Base-by-base conservation (phyloP, 305 asterid genomes). In the Solanum hybrid region DNA sequence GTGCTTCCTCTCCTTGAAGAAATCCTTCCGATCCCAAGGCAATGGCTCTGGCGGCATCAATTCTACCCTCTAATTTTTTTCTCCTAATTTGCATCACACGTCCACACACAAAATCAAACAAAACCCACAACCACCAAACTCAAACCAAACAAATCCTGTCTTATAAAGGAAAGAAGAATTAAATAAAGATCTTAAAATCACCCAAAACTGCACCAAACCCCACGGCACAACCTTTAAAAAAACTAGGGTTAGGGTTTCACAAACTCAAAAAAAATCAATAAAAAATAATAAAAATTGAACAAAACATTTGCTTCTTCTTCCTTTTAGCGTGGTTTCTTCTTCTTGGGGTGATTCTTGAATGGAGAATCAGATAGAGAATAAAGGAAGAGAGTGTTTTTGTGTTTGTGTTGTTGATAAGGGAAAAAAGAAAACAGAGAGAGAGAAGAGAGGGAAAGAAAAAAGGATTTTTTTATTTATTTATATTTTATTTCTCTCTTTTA, bases 31-130 rank as follows among this genome's bases (percentile, higher is more conserved):
- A 92, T 95, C 97, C 96, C 96, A 93, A 8, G 94, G 92, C 91
- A 92, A 93, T 91, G 96, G 93, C 92, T 95, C 97, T 87, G 95
- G 93, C 92, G 94, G 95, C 97, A 95, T 95, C 91, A 93, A 94
- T 91, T 90, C 86, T 39, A 88, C 39, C 89, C 87, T 81, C 91
- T 51, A 39, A 20, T 20, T 61, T 75, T 68, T 61, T 91, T 88
- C 89, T 86, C 65, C 89, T 36, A 91, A 91, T 85, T 87, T 91
- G 91, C 95, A 92, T 92, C 92, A 90, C 93, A 82, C 83, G 82
- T 36, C 39, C 87, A 82, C 72, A 82, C 24, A 61, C 26, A 82
- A 82, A 82, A 82, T 26, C 70, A 41, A 81, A 32, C 73, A 83
- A 29, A 61, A 33, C 38, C 73, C 32, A 82, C 87, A 41, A 82